Evolutionary conservation across 228 moss, liverwort and hornwort species (phyloP), one percentile per base, ranked within the genome.

Genomic region (Sphagnum magellanicum): DNA sequence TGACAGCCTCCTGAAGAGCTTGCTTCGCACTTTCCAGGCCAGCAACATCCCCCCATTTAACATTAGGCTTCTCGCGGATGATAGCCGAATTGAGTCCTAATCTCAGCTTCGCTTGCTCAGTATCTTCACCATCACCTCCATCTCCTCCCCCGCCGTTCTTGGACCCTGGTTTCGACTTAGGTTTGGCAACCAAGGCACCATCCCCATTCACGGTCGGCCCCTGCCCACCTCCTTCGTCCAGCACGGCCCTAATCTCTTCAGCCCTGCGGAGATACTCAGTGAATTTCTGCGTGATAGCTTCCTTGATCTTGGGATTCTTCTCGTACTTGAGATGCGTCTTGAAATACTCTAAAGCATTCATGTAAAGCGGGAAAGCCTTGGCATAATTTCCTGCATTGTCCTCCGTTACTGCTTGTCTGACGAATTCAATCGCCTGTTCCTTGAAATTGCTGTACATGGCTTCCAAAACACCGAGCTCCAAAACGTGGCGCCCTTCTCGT

Each of bases 271-370:
- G 90, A 70, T 98, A 98, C 86, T 98, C 98, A 14, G 94, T 98
- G 77, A 94, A 98, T 82, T 98, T 98, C 76, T 90, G 90, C 64
- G 98, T 98, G 72, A 94, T 98, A 7, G 98, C 94, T 81, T 98
- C 98, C 82, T 98, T 98, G 77, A 98, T 92, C 82, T 98, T 98
- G 52, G 91, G 93, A 74, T 98, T 94, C 89, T 93, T 98, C 87
- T 98, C 98, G 84, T 98, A 98, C 66, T 98, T 98, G 60, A 98
- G 89, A 64, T 98, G 98, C 57, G 98, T 98, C 87, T 89, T 98
- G 94, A 98, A 98, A 77, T 98, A 98, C 77, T 98, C 98, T 32
- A 98, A 88, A 61, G 98, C 98, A 74, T 98, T 98, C 98, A 98
- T 98, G 76, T 98, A 98, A 69, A 98, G 87, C 61, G 98, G 98